Percentiles rank a stretch among this genome's conserved stretches.
These are phyloP conservation scores for Stevia rebaudiana DNA, from an alignment of 140 eudicot genomes.

Conservation along the genomic window DNA sequence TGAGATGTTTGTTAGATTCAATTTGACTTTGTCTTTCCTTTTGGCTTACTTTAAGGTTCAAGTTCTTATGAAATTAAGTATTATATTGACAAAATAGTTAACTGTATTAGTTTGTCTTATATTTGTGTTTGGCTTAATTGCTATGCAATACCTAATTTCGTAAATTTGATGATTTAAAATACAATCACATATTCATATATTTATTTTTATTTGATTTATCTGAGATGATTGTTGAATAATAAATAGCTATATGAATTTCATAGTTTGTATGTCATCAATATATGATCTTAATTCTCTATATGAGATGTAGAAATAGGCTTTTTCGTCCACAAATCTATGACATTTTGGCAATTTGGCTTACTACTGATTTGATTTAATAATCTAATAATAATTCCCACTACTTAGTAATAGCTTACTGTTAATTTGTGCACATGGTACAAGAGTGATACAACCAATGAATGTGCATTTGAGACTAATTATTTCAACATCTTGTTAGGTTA, in stretches of 20 bases:
- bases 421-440: too few species aligned
- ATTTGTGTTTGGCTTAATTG: background rate
- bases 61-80: too few species aligned
- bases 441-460: too few species aligned
- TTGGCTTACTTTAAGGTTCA: constrained; percentile 8
- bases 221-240: background rate
- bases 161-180: background rate
- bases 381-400: background rate
- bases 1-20: constrained; percentile 3
- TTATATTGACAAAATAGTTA: background rate
- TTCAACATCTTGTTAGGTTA: background rate
- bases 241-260: background rate
- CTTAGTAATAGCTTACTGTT: background rate
- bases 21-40: constrained; percentile 1
- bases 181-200: background rate
- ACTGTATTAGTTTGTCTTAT: background rate
- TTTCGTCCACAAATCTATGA: background rate
- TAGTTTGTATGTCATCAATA: background rate
- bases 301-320: background rate
- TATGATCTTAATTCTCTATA: background rate
- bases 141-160: background rate
- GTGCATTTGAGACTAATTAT: background rate
- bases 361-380: background rate
- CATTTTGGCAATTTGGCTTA: constrained; percentile 2
- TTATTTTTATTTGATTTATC: background rate